These are phyloP conservation scores for Fusarium sulawesiense DNA, from an alignment of 2,329 filamentous ascomycete genomes.

Conservation along the genomic window DNA sequence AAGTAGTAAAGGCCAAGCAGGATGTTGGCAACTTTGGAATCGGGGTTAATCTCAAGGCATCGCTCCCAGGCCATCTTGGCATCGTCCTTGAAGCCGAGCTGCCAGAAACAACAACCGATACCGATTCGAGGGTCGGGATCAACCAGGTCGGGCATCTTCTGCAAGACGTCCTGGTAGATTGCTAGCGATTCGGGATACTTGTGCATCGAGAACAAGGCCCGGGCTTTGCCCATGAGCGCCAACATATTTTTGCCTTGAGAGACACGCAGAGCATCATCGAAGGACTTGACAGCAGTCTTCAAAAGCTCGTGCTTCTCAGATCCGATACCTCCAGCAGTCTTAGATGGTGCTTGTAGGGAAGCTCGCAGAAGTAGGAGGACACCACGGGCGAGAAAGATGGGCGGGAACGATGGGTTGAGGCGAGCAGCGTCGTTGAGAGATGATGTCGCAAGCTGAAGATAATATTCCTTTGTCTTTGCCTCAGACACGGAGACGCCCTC, in stretches of 20 bases:
- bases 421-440: conserved; percentile 95
- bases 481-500: conserved; percentile 76
- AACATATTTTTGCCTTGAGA: conserved; percentile 91
- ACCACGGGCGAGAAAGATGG: conserved; percentile 89
- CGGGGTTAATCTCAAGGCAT: conserved; percentile 80
- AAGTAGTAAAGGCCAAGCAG: conserved; percentile 91
- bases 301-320: conserved; percentile 82
- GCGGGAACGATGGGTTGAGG: conserved; percentile 91
- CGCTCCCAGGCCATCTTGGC: conserved; percentile 92
- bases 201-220: conserved; percentile 85
- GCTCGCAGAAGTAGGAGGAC: conserved; percentile 89
- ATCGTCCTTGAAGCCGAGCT: conserved; percentile 92
- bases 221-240: conserved; percentile 88
- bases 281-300: conserved; percentile 88
- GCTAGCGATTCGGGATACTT: conserved; percentile 86
- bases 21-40: conserved; percentile 91
- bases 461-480: conserved; percentile 91
- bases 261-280: conserved; percentile 90
- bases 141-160: conserved; percentile 85
- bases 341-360: conserved; percentile 82
- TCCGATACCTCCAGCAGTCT: conserved; percentile 73
- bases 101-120: conserved; percentile 97
- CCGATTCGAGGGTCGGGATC: conserved; percentile 97
- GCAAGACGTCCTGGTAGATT: conserved; percentile 86
- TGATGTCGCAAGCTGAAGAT: conserved; percentile 88